Evolutionary conservation across 371 early-diverging fungal species (phyloP).

Genomic region (Dentiscutata heterogama): DNA sequence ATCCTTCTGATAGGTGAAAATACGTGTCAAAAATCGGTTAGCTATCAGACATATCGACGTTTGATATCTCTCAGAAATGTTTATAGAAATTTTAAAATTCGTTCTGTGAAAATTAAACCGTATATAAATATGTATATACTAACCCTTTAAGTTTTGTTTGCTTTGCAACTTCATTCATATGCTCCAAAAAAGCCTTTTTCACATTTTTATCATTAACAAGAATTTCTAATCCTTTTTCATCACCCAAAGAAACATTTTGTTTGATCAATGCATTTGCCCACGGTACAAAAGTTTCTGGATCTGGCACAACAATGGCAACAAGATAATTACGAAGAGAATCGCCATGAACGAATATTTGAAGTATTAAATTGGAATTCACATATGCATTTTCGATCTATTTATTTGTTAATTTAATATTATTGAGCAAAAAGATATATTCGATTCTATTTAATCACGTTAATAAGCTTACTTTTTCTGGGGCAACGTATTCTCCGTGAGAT

Average conservation of each 20-base stretch:
- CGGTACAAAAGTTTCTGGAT: constrained; percentile 63
- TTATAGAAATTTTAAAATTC: no score
- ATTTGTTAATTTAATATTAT: constrained; percentile 25
- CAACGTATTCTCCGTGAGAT: constrained; percentile 96
- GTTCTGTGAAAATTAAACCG: no score
- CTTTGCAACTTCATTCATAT: constrained; percentile 69
- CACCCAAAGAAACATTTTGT: constrained; percentile 47
- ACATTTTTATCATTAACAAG: constrained; percentile 71
- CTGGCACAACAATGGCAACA: constrained; percentile 90
- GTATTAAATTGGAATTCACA: constrained; percentile 52
- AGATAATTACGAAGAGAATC: constrained; percentile 82
- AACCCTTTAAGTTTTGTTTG: constrained; percentile 65
- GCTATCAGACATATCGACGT: no score
- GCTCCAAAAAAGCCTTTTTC: constrained; percentile 64
- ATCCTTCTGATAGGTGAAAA: no score
- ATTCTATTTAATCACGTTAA: constrained; percentile 57
- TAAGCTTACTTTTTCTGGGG: constrained; percentile 91
- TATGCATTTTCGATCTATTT: constrained; percentile 54
- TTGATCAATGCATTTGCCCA: constrained; percentile 55
- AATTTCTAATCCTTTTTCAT: constrained; percentile 51
- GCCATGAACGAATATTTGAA: constrained; percentile 84
- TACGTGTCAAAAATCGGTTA: no score
- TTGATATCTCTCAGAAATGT: no score
- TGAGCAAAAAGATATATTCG: background rate
- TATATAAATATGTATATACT: constrained; percentile 12